These are phyloP conservation scores for Kickxella alabastrina DNA, from an alignment of 192 early-diverging fungal genomes.

Conservation along the genomic window DNA sequence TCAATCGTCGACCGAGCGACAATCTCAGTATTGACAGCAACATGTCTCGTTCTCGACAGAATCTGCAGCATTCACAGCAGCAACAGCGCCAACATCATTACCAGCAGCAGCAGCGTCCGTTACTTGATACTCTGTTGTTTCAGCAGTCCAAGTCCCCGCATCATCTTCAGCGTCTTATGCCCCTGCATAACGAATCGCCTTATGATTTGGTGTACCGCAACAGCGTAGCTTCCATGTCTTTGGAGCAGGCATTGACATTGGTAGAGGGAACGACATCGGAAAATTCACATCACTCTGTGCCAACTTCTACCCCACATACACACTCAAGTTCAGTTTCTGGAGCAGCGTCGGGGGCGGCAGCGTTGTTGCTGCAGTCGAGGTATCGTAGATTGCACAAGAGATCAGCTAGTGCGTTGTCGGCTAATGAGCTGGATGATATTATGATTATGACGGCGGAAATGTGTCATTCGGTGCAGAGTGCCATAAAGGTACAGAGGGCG, in stretches of 20 bases:
- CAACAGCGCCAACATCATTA: neutral
- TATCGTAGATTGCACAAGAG: slow-evolving; percentile 39
- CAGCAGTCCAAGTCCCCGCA: neutral
- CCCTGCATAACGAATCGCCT: slow-evolving; percentile 12
- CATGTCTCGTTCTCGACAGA: neutral
- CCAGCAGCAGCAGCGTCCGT: neutral
- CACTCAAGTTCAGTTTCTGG: neutral
- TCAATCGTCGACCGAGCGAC: slow-evolving; percentile 12
- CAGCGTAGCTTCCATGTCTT: slow-evolving; percentile 26
- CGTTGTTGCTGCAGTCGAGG: too few species aligned
- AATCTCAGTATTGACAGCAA: slow-evolving; percentile 10
- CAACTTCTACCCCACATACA: too few species aligned
- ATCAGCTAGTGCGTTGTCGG: slow-evolving; percentile 30
- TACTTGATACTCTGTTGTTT: neutral
- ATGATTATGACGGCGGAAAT: slow-evolving; percentile 47
- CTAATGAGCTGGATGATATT: slow-evolving; percentile 42
- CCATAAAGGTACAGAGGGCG: slow-evolving; percentile 26
- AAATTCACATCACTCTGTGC: too few species aligned
- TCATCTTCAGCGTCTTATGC: slow-evolving; percentile 28
- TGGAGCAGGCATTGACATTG: slow-evolving; percentile 40
- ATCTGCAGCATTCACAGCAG: neutral
- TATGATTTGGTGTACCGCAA: slow-evolving; percentile 31
- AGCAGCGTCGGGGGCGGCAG: neutral
- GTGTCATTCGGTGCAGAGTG: slow-evolving; percentile 47
- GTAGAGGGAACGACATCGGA: slow-evolving; percentile 22